Evolutionary conservation across 345 rosid species (phyloP).

Genomic region (Euphorbia lathyris): DNA sequence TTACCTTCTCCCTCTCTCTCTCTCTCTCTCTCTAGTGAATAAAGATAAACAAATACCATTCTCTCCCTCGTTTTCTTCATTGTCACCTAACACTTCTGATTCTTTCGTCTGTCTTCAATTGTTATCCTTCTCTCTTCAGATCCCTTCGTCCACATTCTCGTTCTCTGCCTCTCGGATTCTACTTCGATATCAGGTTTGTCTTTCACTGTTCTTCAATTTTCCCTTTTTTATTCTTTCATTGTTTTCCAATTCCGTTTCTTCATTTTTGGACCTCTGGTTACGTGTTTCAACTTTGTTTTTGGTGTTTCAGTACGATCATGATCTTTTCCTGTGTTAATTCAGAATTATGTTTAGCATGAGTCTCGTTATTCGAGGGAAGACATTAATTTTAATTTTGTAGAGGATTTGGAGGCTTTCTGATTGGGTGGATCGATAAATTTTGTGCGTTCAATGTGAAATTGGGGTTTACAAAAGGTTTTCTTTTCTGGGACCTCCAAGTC

Average conservation of each 20-base stretch:
- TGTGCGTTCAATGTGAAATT: background rate
- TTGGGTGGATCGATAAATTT: background rate
- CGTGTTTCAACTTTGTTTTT: background rate
- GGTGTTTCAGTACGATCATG: background rate
- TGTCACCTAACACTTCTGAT: background rate
- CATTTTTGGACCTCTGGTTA: background rate
- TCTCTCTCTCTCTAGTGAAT: background rate
- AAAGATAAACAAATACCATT: background rate
- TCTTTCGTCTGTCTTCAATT: background rate
- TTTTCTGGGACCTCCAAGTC: background rate
- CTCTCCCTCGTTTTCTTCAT: constrained; percentile 8
- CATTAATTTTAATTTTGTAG: background rate
- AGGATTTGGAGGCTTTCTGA: background rate
- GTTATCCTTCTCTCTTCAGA: background rate
- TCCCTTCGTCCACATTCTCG: too few relatives aligned
- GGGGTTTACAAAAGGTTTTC: background rate
- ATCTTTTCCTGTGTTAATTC: background rate
- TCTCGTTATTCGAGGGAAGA: background rate
- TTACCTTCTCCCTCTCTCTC: background rate
- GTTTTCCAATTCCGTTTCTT: background rate
- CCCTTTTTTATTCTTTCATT: background rate
- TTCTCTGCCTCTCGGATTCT: background rate
- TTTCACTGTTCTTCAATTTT: background rate
- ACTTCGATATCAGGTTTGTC: background rate
- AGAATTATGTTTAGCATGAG: background rate